phyloP scores from a whole-genome alignment of 108 stramenopile species.

The Skeletonema tropicum region DNA sequence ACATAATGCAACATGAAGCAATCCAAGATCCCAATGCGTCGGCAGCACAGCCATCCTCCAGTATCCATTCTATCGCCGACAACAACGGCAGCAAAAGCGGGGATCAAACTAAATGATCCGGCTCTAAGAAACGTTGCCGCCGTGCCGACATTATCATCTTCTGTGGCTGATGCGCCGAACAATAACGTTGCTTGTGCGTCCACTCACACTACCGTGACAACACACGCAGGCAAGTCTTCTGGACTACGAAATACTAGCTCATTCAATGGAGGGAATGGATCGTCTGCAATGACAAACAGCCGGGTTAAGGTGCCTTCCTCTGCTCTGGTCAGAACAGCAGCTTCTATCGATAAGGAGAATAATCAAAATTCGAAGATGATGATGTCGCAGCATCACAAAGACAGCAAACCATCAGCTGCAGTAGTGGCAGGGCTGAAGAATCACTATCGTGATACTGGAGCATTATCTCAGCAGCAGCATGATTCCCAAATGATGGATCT shows the following conservation, averaged over 20 bases:
- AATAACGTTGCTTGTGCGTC: neutral
- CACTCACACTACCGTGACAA: neutral
- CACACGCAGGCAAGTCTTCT: neutral
- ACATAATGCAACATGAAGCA: neutral
- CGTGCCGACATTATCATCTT: neutral
- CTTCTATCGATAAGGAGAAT: neutral
- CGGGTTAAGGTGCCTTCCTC: neutral
- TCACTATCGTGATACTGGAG: neutral
- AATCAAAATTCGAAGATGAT: neutral
- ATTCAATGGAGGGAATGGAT: neutral
- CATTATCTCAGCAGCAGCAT: neutral
- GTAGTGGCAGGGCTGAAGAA: neutral
- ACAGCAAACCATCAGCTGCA: neutral
- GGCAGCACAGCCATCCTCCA: neutral
- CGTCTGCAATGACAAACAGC: neutral
- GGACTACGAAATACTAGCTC: neutral
- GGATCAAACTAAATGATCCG: slow-evolving; percentile 14
- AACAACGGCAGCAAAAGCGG: slow-evolving; percentile 9
- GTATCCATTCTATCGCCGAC: slow-evolving; percentile 1
- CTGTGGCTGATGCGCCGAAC: neutral
- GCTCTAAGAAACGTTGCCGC: neutral
- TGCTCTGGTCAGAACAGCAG: neutral
- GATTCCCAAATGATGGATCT: neutral
- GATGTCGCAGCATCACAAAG: neutral
- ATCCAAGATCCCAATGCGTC: neutral